Base-by-base conservation (phyloP, 1,284 basidiomycete species). In the Tilletia horrida region DNA sequence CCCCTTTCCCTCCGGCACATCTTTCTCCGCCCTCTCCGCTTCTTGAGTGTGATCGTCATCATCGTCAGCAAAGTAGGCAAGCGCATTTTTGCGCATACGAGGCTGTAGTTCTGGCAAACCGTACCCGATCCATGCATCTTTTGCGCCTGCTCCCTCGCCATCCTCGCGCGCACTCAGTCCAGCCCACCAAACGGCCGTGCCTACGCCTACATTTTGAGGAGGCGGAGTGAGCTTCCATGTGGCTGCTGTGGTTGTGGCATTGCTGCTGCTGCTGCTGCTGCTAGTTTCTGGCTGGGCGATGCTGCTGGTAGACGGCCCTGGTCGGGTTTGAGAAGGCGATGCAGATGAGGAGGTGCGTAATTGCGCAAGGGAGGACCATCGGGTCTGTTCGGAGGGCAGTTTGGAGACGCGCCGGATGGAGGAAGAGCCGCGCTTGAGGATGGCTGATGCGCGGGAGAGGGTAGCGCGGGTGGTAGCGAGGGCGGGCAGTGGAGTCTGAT, bases 111-210 rank as follows among this genome's bases (percentile, higher is more conserved):
- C 55, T n/a, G 55, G 29, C 27, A 59, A 40, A 7, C 55, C 55
- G 35, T 59, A 59, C 3, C 55, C 55, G 14, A 59, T 29, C 55
- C 55, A 59, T 31, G 55, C 55, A 59, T 59, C 55, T 29, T 35
- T 59, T 7, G 55, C 55, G 29, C 55, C 55, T 18, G 55, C 55
- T n/a, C 55, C 55, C 27, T 59, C 55, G 14, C 55, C 55, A n/a
- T 59, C 55, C 29, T 59, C 55, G 9, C 55, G 23, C 3, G 27
- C 55, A 9, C 27, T 31, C 9, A 59, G 55, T 4, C 55, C 55
- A 4, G 25, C 55, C 55, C 55, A 59, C 55, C 55, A 59, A 21
- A 59, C 55, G 29, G 55, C 55, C 7, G 55, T 31, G 11, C 55
- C 55, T 4, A 59, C 55, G 13, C 55, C 55, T 14, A 59, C 55